Evolutionary conservation across 2,329 filamentous ascomycete species (phyloP), one percentile per base, ranked within the genome.

Genomic region (Fusarium sp.): DNA sequence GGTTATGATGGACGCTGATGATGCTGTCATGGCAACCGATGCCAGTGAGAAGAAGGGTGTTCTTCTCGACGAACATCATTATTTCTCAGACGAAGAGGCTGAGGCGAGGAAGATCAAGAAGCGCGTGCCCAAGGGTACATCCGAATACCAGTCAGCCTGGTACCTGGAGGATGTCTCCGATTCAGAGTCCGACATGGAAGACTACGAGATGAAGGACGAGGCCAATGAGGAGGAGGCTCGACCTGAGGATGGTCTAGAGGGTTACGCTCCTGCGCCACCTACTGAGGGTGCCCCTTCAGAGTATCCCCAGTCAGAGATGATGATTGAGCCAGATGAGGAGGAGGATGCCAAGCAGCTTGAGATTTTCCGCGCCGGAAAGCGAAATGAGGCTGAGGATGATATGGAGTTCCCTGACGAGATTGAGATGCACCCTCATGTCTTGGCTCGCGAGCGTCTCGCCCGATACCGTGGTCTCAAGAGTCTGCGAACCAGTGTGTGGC

Each of bases 371-470:
- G 85, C 88, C 51, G 89, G 89, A 67, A 93, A 94, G 74, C 89
- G 89, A 51, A 89, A 89, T 24, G 95, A 97, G 71, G 93, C 89
- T 6, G 88, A 94, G 49, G 94, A 98, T 15, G 96, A 99, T 78
- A 87, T 92, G 55, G 95, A 98, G 78, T 99, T 98, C 79, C 96
- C 96, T 0, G 96, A 99, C 70, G 96, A 99, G 79, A 96, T 99
- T 59, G 96, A 99, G 79, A 83, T 99, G 53, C 93, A 92, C 70
- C 96, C 96, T 0, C 87, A 95, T 53, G 93, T 96, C 5, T 84
- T 93, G 44, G 96, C 96, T 1, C 84, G 93, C 51, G 96, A 99
- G 80, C 87, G 96, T 44, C 82, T 99, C 54, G 88, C 91, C 10
- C 88, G 92, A 62, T 99, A 97, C 80, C 87, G 96, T 75, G 96